Base-by-base conservation (phyloP, 2,329 filamentous ascomycete genomes). In the Lasiodiplodia theobromae region DNA sequence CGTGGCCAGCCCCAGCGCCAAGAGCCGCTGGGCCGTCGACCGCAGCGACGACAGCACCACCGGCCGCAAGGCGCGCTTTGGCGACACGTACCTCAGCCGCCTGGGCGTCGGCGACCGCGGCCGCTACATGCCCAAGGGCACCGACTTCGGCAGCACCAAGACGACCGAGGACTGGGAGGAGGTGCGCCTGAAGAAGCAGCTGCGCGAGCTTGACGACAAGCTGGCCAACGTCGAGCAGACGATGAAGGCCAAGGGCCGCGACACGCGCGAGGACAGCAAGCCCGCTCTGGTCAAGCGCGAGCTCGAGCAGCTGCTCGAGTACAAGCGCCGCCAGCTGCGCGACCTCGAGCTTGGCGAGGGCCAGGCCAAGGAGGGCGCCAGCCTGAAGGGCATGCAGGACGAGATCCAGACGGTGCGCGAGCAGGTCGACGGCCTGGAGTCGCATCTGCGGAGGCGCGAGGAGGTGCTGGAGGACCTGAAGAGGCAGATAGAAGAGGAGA, bases 91-190 rank as follows among this genome's bases (percentile, higher is more conserved):
- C 81, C 88, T 99, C 68, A 96, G 92, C 70, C 90, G 96, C 14
- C 86, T 99, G 49, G 96, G 96, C 8, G 85, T 90, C 6, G 88
- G 89, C 23, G 88, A 89, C 65, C 91, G 94, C 76, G 89, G 91
- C 73, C 71, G 73, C 69, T 95, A 96, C 82, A 91, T 92, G 77
- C 88, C 92, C 10, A 85, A 91, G 51, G 96, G 96, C 31, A 99
- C 96, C 1, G 94, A 99, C 82, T 98, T 98, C 78, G 91, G 89
- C 69, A 86, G 87, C 47, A 91, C 92, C 71, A 92, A 94, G 78
- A 92, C 92, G 70, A 95, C 96, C 31, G 89, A 90, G 75, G 96
- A 99, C 78, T 98, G 96, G 94, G 96, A 99, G 81, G 96, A 98
- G 81, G 96, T 98, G 54, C 88, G 94, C 66, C 86, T 99, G 72